These are phyloP conservation scores for Ceratobasidium theobromae DNA, from an alignment of 1,284 basidiomycete genomes.

Conservation along the genomic window DNA sequence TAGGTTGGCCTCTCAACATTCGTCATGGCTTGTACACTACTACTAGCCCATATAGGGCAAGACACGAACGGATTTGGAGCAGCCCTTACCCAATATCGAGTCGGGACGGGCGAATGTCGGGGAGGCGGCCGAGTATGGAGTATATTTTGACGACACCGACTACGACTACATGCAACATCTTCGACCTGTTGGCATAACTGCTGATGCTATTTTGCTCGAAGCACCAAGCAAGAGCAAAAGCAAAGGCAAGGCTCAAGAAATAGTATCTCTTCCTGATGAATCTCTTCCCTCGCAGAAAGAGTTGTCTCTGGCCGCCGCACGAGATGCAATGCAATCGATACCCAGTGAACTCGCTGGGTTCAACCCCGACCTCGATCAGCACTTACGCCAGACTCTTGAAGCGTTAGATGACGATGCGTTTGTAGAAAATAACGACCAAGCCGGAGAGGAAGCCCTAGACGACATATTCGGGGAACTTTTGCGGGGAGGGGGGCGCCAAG, in stretches of 20 bases:
- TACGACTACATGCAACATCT: slow-evolving; percentile 99
- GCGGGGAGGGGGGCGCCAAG: slow-evolving; percentile 64
- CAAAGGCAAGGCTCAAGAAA: slow-evolving; percentile 46
- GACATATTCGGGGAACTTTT: slow-evolving; percentile 76
- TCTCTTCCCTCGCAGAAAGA: slow-evolving; percentile 72
- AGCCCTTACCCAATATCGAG: slow-evolving; percentile 50
- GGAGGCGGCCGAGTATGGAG: slow-evolving; percentile 87
- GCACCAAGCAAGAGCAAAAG: slow-evolving; percentile 53
- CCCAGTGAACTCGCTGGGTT: slow-evolving; percentile 86
- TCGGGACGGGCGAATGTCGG: slow-evolving; percentile 67
- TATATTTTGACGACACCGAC: slow-evolving; percentile 96
- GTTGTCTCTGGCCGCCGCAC: slow-evolving; percentile 51
- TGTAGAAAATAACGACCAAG: slow-evolving; percentile 71
- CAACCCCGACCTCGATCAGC: slow-evolving; percentile 96
- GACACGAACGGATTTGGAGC: slow-evolving; percentile 72
- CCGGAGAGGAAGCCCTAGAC: slow-evolving; percentile 44
- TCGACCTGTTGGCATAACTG: slow-evolving; percentile 67
- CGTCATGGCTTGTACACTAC: slow-evolving; percentile 27
- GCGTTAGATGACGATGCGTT: slow-evolving; percentile 97
- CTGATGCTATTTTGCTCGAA: slow-evolving; percentile 75
- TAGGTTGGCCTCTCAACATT: slow-evolving; percentile 39
- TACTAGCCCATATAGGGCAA: slow-evolving; percentile 58
- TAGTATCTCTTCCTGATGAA: slow-evolving; percentile 53
- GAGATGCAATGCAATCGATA: slow-evolving; percentile 53
- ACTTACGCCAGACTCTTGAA: slow-evolving; percentile 89